Evolutionary conservation across 176 grass and related monocot species (phyloP), one percentile per base, ranked within the genome.

Genomic region (Aegilops longissima): DNA sequence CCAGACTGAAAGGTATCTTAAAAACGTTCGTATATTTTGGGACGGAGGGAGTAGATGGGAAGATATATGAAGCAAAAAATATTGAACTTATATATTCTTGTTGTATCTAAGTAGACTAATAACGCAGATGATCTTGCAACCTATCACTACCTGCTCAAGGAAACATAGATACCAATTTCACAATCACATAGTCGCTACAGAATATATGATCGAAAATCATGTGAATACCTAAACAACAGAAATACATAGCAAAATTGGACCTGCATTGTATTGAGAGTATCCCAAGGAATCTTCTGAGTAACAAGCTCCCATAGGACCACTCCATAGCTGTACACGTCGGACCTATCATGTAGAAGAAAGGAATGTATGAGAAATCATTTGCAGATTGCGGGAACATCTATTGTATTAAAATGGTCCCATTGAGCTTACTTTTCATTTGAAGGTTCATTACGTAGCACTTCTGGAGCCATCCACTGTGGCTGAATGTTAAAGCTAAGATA

Each of bases 401-500:
- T 54, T 42, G 8, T 14, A 76, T 17, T 70, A 70, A 4, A 91
- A 56, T 56, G 70, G 7, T 30, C 12, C 63, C 24, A 7, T 21
- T 30, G 0, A 63, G 80, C 82, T 16, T 93, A 96, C 96, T 98
- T 98, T 35, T 98, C 96, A 21, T 98, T 90, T 77, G 93, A 92
- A 84, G 94, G 96, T 87, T 98, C 96, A 86, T 94, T 96, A 27
- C 92, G 90, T 75, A 98, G 81, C 76, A 91, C 92, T 93, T 98
- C 94, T 38, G 96, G 96, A 78, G 96, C 96, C 96, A 98, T 98
- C 96, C 96, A 98, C 79, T 98, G 96, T 69, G 93, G 96, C 96
- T 98, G 88, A 21, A 87, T 76, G 84, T 56, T 51, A 20, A 87
- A 81, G 17, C 12, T 47, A 81, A 21, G 80, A 24, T 69, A 73